phyloP scores from a whole-genome alignment of 2,329 filamentous ascomycete genomes.

The Cadophora gregata region DNA sequence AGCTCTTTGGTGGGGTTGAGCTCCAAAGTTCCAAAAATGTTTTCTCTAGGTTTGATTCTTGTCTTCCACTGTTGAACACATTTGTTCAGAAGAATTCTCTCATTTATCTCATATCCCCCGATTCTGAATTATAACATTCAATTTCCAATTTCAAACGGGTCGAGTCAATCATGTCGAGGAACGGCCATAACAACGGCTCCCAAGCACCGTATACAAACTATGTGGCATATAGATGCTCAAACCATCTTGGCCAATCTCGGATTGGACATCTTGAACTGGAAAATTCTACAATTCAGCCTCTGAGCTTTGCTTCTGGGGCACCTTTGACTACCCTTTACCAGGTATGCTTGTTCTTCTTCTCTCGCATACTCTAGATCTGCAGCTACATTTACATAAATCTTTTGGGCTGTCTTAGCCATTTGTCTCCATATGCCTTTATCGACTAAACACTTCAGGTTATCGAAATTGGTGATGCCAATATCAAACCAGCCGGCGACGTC shows the following conservation, averaged over 20 bases:
- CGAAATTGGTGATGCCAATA: constrained; percentile 49
- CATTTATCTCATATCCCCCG: too few species aligned
- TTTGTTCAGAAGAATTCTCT: too few species aligned
- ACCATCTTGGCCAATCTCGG: constrained; percentile 37
- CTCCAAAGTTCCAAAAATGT: neutral
- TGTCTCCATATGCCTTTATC: too few species aligned
- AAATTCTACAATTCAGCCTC: constrained; percentile 48
- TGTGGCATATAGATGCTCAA: constrained; percentile 44
- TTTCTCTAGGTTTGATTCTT: neutral
- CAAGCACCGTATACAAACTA: constrained; percentile 45
- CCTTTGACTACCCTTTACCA: constrained; percentile 55
- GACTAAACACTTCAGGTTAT: constrained; percentile 44
- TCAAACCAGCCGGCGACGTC: constrained; percentile 46
- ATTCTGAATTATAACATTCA: too few species aligned
- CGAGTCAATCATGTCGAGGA: constrained; percentile 3
- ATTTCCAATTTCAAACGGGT: neutral
- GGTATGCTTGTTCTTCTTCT: constrained; percentile 42
- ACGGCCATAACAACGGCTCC: neutral
- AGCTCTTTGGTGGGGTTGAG: constrained; percentile 1
- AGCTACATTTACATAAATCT: too few species aligned
- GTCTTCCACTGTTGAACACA: too few species aligned
- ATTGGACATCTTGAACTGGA: constrained; percentile 52
- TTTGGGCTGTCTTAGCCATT: too few species aligned
- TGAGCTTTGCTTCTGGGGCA: constrained; percentile 54
- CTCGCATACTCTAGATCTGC: too few species aligned